Evolutionary conservation across 2,329 filamentous ascomycete genomes (phyloP), one percentile per base, ranked within the genome.

Genomic region (Alternaria panax): DNA sequence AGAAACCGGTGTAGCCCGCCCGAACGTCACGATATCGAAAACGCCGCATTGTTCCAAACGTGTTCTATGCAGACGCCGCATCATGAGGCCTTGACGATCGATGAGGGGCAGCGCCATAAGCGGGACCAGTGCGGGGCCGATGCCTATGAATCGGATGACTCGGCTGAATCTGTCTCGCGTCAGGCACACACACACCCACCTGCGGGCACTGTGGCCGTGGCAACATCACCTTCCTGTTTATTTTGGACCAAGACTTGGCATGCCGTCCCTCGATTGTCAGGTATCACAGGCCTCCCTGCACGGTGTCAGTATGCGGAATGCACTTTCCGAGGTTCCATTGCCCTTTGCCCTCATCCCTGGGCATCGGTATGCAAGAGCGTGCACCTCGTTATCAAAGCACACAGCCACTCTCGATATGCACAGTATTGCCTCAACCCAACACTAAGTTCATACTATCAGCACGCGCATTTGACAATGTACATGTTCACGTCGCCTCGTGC

Each of bases 31-130:
- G 47, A 72, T 64, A 62, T 62, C 61, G 63, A 62, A 41, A 56
- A 51, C 51, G 42, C 59, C 58, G 54, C 54, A 32, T 40, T 22
- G 52, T 62, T 65, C 48, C 63, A 63, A 59, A 66, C 59, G 53
- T 53, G 38, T 67, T 67, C 57, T 43, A 61, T 57, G 52, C 58
- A 64, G 55, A 60, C 60, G 53, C 50, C 63, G 48, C 61, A 62
- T 70, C 71, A 73, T 68, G 66, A 66, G 69, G 67, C 40, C 51
- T 62, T 30, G 71, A 53, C 63, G 70, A 74, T 75, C 69, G 54
- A 65, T 65, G 65, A 68, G 63, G 63, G 62, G 64, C 56, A 46
- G 22, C 34, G 18, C 57, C 38, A 22, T 51, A 57, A 59, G 60
- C 54, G 57, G 47, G 48, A 34, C 27, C 53, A 55, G 14, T 59